phyloP scores from a whole-genome alignment of 768 basidiomycete species.

The Agaricus bisporus region DNA sequence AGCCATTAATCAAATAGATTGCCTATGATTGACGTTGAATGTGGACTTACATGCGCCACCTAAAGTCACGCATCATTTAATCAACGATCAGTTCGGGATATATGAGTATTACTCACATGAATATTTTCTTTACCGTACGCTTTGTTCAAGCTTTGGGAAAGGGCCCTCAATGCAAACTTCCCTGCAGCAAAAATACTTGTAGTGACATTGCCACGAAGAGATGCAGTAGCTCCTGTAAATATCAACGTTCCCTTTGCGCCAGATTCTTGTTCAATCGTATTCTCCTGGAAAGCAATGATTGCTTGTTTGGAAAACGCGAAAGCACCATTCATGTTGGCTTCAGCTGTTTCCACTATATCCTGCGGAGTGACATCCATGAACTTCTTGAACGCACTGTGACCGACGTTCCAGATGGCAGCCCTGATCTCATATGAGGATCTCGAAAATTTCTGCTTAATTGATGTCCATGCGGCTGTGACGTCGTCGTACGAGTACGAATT shows the following conservation, averaged over 20 bases:
- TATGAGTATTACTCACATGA: conserved; percentile 56
- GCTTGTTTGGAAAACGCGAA: conserved; percentile 60
- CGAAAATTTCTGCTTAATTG: conserved; percentile 40
- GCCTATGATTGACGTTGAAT: not conserved
- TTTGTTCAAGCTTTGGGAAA: conserved; percentile 67
- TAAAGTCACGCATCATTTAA: not conserved
- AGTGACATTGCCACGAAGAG: conserved; percentile 50
- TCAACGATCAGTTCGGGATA: conserved; percentile 15
- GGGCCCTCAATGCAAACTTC: conserved; percentile 55
- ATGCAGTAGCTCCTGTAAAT: conserved; percentile 71
- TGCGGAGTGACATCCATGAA: conserved; percentile 59
- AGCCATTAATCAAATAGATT: not conserved
- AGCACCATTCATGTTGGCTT: conserved; percentile 49
- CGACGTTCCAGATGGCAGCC: conserved; percentile 61
- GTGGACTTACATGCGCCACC: conserved; percentile 8
- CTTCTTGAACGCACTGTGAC: conserved; percentile 51
- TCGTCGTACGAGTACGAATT: conserved; percentile 41
- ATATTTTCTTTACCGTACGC: conserved; percentile 73
- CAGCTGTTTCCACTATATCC: conserved; percentile 45
- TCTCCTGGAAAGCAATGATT: conserved; percentile 54
- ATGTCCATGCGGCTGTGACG: conserved; percentile 41
- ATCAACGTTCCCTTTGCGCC: conserved; percentile 60
- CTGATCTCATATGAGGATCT: conserved; percentile 46
- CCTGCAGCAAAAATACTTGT: conserved; percentile 61
- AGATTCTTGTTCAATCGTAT: conserved; percentile 35